Evolutionary conservation across 202 grass and related monocot genomes (phyloP).

Genomic region (Tripidium arundinaceum): DNA sequence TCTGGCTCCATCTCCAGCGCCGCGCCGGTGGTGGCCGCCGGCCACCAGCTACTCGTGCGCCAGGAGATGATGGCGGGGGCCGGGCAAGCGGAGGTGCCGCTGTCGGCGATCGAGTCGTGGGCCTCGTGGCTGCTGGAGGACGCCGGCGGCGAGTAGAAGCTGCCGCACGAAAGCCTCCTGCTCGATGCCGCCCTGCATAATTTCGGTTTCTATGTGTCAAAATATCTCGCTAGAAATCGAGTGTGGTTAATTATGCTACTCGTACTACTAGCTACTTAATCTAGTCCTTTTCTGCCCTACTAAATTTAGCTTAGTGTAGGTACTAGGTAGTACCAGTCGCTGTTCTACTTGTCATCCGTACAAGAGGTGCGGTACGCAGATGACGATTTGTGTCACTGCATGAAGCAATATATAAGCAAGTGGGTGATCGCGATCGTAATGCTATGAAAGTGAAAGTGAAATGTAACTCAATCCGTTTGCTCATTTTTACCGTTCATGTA

Average conservation of each 20-base stretch:
- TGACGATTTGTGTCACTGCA: not conserved
- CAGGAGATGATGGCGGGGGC: not conserved
- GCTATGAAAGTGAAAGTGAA: not conserved
- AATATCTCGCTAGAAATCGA: not conserved
- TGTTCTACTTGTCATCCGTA: not conserved
- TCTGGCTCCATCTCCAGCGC: constrained; percentile 12
- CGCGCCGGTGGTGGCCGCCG: not conserved
- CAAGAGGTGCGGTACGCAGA: too few species aligned
- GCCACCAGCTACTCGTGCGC: not conserved
- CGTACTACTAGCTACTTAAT: not conserved
- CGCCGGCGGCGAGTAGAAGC: constrained; percentile 28
- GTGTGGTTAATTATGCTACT: not conserved
- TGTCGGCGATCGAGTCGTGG: constrained; percentile 57
- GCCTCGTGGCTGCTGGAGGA: constrained; percentile 65
- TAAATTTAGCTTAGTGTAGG: too few species aligned
- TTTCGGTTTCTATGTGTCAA: constrained; percentile 18
- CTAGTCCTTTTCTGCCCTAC: not conserved
- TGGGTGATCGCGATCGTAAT: not conserved
- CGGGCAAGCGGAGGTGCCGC: not conserved
- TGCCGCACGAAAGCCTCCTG: constrained; percentile 11
- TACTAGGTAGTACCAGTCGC: too few species aligned
- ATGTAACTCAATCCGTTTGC: not conserved
- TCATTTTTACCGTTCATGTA: too few species aligned
- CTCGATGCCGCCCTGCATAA: constrained; percentile 25
- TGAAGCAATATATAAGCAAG: not conserved